phyloP scores from a whole-genome alignment of 1,139 yeast species.

The Yarrowia galli region DNA sequence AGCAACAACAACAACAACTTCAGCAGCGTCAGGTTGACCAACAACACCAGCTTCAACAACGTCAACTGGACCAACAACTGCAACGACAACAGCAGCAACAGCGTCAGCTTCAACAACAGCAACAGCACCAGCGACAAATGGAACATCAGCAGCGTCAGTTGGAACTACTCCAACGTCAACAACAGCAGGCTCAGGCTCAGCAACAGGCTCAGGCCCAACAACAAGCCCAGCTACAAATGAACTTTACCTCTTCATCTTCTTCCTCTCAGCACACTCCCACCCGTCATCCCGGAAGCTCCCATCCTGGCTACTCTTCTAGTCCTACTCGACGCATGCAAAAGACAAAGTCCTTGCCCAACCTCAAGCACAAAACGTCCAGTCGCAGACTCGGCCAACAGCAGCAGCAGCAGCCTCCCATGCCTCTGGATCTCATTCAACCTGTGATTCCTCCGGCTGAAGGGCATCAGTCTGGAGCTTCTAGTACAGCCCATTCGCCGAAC shows the following conservation, averaged over 20 bases:
- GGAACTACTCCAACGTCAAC: conserved; percentile 3
- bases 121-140: neutral
- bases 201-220: neutral
- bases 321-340: conserved; percentile 16
- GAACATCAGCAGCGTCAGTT: neutral
- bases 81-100: neutral
- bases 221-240: neutral
- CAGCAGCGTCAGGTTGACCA: neutral
- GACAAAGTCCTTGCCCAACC: conserved; percentile 35
- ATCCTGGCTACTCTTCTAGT: conserved; percentile 7
- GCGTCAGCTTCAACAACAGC: neutral
- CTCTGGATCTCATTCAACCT: conserved; percentile 20
- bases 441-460: conserved; percentile 4
- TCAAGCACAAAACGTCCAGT: conserved; percentile 15
- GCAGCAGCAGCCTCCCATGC: conserved; percentile 7
- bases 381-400: conserved; percentile 1
- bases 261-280: conserved; percentile 8
- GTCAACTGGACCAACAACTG: neutral
- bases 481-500: conserved; percentile 1
- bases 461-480: neutral
- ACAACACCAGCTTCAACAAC: neutral
- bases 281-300: conserved; percentile 15
- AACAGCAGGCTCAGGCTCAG: neutral
- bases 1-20: neutral
- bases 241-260: neutral